A percentile compares a stretch with the other conserved stretches of the same genome.
These are phyloP conservation scores for Pleurotus tuoliensis DNA, from an alignment of 768 basidiomycete species.

Conservation along the genomic window DNA sequence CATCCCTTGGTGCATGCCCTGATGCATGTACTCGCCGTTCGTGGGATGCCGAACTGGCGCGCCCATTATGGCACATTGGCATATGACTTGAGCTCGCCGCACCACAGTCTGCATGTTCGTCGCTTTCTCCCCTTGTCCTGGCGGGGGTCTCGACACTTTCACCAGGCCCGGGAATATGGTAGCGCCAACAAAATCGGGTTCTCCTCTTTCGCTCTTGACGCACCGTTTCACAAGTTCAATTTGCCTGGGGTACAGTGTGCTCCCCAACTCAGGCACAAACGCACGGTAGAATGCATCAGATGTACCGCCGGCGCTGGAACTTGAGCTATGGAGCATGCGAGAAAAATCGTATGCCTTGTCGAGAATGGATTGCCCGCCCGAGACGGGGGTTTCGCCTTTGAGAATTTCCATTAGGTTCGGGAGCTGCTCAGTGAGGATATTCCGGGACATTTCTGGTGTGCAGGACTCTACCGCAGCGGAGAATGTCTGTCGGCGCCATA, in stretches of 20 bases:
- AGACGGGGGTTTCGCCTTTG: constrained; percentile 33
- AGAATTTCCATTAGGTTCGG: constrained; percentile 60
- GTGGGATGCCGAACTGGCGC: constrained; percentile 11
- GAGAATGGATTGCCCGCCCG: constrained; percentile 54
- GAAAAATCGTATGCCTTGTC: constrained; percentile 77
- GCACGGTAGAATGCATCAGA: constrained; percentile 78
- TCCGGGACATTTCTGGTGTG: constrained; percentile 64
- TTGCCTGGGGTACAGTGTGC: constrained; percentile 68
- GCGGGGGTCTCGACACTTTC: constrained; percentile 57
- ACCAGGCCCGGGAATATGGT: constrained; percentile 88
- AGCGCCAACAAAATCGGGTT: constrained; percentile 69
- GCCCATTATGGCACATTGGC: constrained; percentile 70
- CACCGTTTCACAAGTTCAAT: constrained; percentile 86
- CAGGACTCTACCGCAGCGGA: constrained; percentile 79
- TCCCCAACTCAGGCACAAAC: constrained; percentile 81
- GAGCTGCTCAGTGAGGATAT: constrained; percentile 69
- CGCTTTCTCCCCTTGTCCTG: constrained; percentile 32
- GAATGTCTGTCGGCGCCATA: constrained; percentile 90
- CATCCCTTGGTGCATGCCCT: neutral
- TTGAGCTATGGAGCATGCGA: constrained; percentile 80
- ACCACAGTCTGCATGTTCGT: constrained; percentile 71
- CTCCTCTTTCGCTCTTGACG: constrained; percentile 68
- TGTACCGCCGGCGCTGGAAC: constrained; percentile 39
- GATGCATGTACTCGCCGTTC: neutral
- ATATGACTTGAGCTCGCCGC: constrained; percentile 80